phyloP scores from a whole-genome alignment of 164 flowering plant species.

The Amborella trichopoda region DNA sequence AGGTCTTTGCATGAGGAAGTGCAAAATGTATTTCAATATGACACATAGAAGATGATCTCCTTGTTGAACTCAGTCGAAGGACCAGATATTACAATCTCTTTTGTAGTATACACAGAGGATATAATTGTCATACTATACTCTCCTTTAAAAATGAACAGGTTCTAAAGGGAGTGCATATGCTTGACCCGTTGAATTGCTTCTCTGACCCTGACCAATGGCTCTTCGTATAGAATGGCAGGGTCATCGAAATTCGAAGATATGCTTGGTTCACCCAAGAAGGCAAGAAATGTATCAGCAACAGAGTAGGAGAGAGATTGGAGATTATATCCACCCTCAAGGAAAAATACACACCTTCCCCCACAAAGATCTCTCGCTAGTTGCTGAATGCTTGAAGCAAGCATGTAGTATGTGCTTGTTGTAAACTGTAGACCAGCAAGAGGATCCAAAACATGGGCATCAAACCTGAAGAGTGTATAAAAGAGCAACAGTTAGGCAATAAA shows the following conservation, averaged over 20 bases:
- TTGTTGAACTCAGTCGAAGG: too few species aligned
- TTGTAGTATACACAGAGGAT: too few species aligned
- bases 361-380: conserved; percentile 76
- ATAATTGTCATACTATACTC: too few species aligned
- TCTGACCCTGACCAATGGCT: conserved; percentile 53
- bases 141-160: too few species aligned
- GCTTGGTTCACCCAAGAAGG: conserved; percentile 74
- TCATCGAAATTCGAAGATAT: conserved; percentile 55
- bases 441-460: conserved; percentile 92
- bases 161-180: conserved; percentile 55
- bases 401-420: conserved; percentile 80
- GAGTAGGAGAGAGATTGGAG: conserved; percentile 75
- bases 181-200: conserved; percentile 67
- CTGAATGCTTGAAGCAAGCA: conserved; percentile 72
- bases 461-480: conserved; percentile 24
- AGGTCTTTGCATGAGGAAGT: too few species aligned
- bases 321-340: conserved; percentile 98
- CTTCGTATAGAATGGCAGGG: conserved; percentile 78
- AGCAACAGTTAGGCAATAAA: too few species aligned
- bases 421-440: conserved; percentile 83
- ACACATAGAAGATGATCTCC: too few species aligned
- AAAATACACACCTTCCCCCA: conserved; percentile 83
- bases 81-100: too few species aligned
- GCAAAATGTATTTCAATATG: too few species aligned
- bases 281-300: conserved; percentile 88